Evolutionary conservation across 352 stramenopile genomes (phyloP).

Genomic region (Pythium dissotocum): DNA sequence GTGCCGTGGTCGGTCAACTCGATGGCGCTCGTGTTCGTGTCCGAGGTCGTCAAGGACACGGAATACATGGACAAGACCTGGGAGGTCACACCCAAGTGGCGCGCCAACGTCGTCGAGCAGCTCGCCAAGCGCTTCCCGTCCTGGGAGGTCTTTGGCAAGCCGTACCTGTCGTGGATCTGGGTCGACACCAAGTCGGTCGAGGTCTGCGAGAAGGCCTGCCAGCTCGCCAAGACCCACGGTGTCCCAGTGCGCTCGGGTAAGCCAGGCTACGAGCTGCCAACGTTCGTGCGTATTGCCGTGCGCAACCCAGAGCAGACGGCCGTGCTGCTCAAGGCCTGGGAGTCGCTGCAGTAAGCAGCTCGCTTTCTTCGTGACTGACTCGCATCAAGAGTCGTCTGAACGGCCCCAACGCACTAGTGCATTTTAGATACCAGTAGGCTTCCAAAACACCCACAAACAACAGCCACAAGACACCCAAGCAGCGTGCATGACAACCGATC

Average conservation of each 20-base stretch:
- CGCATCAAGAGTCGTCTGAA: too few relatives aligned
- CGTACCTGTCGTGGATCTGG: conserved; percentile 89
- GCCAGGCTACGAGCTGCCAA: conserved; percentile 87
- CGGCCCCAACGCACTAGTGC: not conserved
- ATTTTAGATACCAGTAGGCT: too few relatives aligned
- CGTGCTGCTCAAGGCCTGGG: conserved; percentile 77
- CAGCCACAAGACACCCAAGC: too few relatives aligned
- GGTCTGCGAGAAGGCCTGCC: conserved; percentile 57
- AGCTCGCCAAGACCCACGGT: conserved; percentile 78
- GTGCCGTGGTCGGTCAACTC: conserved; percentile 92
- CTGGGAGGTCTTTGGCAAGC: conserved; percentile 69
- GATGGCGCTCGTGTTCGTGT: conserved; percentile 88
- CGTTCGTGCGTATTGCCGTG: conserved; percentile 84
- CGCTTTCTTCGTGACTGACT: too few relatives aligned
- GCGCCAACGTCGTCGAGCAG: conserved; percentile 53
- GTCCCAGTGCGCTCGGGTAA: conserved; percentile 86
- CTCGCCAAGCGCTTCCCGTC: conserved; percentile 61
- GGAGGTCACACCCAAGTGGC: conserved; percentile 82
- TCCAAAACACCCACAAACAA: too few relatives aligned
- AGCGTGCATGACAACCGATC: conserved; percentile 16
- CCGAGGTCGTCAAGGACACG: conserved; percentile 75
- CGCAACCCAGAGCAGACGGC: conserved; percentile 67
- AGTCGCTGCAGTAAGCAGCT: conserved; percentile 44
- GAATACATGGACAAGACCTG: conserved; percentile 83
- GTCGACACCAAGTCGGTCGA: conserved; percentile 76